phyloP scores from a whole-genome alignment of 2,329 filamentous ascomycete species.

The Tolypocladium ovalisporum region DNA sequence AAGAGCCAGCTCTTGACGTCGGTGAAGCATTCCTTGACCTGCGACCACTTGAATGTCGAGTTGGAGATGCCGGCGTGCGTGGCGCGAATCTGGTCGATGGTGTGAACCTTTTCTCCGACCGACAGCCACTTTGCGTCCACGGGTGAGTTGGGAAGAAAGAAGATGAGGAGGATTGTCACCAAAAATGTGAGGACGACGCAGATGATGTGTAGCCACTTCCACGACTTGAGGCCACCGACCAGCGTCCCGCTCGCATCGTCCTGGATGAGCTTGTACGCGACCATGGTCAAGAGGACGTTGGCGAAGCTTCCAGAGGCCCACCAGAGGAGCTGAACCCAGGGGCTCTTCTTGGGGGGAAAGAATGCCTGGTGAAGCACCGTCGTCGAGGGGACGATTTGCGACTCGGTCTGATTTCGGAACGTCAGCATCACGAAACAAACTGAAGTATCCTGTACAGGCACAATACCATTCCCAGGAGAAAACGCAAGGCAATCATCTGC shows the following conservation, averaged over 20 bases:
- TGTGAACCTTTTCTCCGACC: constrained; percentile 10
- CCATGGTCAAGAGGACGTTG: constrained; percentile 16
- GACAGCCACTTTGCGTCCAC: constrained; percentile 11
- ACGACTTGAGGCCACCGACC: constrained; percentile 8
- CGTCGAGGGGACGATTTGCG: constrained; percentile 15
- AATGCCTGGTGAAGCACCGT: constrained; percentile 16
- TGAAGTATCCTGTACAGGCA: background rate
- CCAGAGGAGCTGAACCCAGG: constrained; percentile 17
- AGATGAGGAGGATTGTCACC: constrained; percentile 4
- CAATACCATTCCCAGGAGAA: constrained; percentile 12
- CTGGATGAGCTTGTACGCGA: constrained; percentile 14
- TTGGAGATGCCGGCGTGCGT: constrained; percentile 11
- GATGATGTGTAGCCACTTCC: constrained; percentile 45
- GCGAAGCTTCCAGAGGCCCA: constrained; percentile 16
- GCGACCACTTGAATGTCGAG: constrained; percentile 12
- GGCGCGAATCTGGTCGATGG: constrained; percentile 9
- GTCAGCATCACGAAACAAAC: background rate
- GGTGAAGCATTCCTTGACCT: constrained; percentile 10
- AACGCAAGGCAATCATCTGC: constrained; percentile 11
- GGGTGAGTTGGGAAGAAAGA: constrained; percentile 11
- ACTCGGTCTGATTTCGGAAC: constrained; percentile 10
- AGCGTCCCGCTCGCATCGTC: constrained; percentile 8
- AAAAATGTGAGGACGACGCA: constrained; percentile 40
- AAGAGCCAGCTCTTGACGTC: constrained; percentile 13
- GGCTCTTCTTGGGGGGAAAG: constrained; percentile 16